Evolutionary conservation across 805 yeast species (phyloP).

Genomic region (Nakazawaea anatomiae): DNA sequence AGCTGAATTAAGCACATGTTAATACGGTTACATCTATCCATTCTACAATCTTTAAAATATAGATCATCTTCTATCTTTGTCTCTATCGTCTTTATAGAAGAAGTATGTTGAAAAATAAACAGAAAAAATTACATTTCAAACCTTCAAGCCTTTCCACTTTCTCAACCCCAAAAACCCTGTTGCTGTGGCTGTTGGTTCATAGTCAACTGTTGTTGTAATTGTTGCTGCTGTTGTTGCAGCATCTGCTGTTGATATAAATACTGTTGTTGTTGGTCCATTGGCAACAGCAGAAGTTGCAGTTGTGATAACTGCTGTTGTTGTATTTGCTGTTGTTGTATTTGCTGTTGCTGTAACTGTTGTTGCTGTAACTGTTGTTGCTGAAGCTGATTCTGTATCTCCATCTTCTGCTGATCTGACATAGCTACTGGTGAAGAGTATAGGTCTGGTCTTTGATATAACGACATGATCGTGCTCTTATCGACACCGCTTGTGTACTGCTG

Average conservation of each 20-base stretch:
- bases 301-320: constrained; percentile 12
- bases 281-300: background rate
- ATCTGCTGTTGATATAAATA: constrained; percentile 10
- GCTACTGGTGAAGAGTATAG: constrained; percentile 24
- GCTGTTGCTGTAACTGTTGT: constrained; percentile 15
- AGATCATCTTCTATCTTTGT: too few relatives aligned
- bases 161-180: constrained; percentile 2
- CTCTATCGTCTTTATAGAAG: too few relatives aligned
- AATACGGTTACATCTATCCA: too few relatives aligned
- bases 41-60: too few relatives aligned
- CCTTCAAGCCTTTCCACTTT: too few relatives aligned
- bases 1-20: constrained; percentile 21
- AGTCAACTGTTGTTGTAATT: constrained; percentile 8
- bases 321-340: constrained; percentile 15
- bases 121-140: too few relatives aligned
- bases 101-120: too few relatives aligned
- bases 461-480: constrained; percentile 32
- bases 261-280: constrained; percentile 4
- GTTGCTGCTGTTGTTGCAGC: constrained; percentile 11
- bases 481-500: constrained; percentile 20
- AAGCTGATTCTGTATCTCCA: constrained; percentile 1
- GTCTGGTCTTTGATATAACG: constrained; percentile 36
- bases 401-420: constrained; percentile 14
- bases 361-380: constrained; percentile 11
- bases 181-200: constrained; percentile 9